These are phyloP conservation scores for Gaertneriomyces sp. DNA, from an alignment of 192 early-diverging fungal species.

Conservation along the genomic window DNA sequence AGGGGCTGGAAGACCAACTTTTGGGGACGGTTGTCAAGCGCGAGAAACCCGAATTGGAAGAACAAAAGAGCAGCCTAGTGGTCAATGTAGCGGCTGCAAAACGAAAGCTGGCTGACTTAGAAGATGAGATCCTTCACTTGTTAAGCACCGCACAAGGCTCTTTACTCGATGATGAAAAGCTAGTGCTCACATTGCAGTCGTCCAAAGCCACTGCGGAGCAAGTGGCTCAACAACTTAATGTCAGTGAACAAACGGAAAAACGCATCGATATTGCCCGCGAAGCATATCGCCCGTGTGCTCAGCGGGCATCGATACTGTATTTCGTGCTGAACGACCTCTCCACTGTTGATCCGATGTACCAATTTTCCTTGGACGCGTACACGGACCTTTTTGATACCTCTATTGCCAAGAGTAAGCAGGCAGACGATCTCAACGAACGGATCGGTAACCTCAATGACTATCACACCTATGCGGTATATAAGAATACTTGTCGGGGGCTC, in stretches of 20 bases:
- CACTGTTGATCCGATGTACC: slow-evolving; percentile 64
- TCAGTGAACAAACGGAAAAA: slow-evolving; percentile 64
- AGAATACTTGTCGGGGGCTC: slow-evolving; percentile 59
- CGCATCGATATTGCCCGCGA: slow-evolving; percentile 58
- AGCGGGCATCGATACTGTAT: slow-evolving; percentile 58
- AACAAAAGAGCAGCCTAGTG: slow-evolving; percentile 57
- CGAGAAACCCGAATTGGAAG: slow-evolving; percentile 60
- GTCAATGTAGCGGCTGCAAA: slow-evolving; percentile 58
- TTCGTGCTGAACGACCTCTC: slow-evolving; percentile 60
- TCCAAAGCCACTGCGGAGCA: slow-evolving; percentile 59
- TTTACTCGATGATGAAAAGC: slow-evolving; percentile 58
- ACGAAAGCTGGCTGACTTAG: slow-evolving; percentile 54
- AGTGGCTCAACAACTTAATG: slow-evolving; percentile 54
- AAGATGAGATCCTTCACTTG: slow-evolving; percentile 58
- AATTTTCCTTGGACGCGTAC: slow-evolving; percentile 61
- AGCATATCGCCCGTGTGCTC: slow-evolving; percentile 57
- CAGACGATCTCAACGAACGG: slow-evolving; percentile 51
- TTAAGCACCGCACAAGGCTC: slow-evolving; percentile 65
- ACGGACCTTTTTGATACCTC: slow-evolving; percentile 62
- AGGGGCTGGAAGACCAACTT: slow-evolving; percentile 60
- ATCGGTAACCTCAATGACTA: slow-evolving; percentile 56
- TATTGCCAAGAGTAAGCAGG: slow-evolving; percentile 53
- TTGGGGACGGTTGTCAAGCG: slow-evolving; percentile 56
- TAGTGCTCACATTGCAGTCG: slow-evolving; percentile 60
- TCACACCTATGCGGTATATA: slow-evolving; percentile 61